These are phyloP conservation scores for Trichomonascus vanleenenianus DNA, from an alignment of 805 yeast genomes.

Conservation along the genomic window DNA sequence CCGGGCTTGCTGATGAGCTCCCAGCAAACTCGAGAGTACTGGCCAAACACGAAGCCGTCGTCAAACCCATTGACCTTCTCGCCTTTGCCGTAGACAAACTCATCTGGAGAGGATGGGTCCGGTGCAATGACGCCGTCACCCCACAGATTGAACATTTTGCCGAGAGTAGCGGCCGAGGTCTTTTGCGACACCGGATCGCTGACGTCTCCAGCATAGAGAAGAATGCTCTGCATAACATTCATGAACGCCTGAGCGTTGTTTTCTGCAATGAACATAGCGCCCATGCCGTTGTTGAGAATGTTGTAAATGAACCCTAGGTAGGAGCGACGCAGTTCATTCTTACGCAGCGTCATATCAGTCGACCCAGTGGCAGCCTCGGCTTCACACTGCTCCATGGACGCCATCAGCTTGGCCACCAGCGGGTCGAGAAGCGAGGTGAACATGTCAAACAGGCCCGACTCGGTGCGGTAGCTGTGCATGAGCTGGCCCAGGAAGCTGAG, in stretches of 20 bases:
- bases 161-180: constrained; percentile 59
- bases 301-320: constrained; percentile 63
- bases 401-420: constrained; percentile 56
- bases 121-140: constrained; percentile 57
- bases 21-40: constrained; percentile 58
- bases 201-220: constrained; percentile 56
- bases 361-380: constrained; percentile 33
- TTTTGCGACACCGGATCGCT: constrained; percentile 61
- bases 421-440: constrained; percentile 69
- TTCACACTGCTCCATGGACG: constrained; percentile 38
- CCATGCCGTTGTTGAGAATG: constrained; percentile 66
- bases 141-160: constrained; percentile 51
- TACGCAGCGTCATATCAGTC: constrained; percentile 61
- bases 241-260: constrained; percentile 57
- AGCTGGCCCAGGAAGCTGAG: constrained; percentile 82
- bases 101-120: constrained; percentile 23
- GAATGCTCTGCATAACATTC: constrained; percentile 50
- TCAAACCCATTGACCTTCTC: constrained; percentile 62
- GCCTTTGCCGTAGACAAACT: constrained; percentile 49
- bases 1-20: constrained; percentile 72
- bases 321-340: constrained; percentile 57
- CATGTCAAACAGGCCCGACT: constrained; percentile 62
- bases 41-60: constrained; percentile 50
- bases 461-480: constrained; percentile 63
- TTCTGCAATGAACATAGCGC: constrained; percentile 66